phyloP scores from a whole-genome alignment of 768 basidiomycete species.

The Mycena filopes region DNA sequence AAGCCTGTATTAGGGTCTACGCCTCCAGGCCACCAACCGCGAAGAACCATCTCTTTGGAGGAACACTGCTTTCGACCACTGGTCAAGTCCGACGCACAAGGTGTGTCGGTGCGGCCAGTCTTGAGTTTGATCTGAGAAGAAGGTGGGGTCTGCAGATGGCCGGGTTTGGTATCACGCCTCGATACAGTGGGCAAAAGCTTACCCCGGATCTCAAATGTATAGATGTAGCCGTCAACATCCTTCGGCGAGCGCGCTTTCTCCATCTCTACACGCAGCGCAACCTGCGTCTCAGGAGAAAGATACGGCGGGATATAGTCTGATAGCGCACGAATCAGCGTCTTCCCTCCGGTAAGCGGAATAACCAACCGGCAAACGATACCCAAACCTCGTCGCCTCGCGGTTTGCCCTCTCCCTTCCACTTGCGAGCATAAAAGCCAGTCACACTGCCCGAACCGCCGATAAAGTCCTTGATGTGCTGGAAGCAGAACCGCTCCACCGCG shows the following conservation, averaged over 20 bases:
- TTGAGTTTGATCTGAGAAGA: constrained; percentile 69
- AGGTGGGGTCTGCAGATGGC: constrained; percentile 30
- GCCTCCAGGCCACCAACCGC: constrained; percentile 78
- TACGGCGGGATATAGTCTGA: constrained; percentile 33
- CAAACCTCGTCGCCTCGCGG: constrained; percentile 30
- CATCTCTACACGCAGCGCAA: constrained; percentile 34
- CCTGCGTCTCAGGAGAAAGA: constrained; percentile 34
- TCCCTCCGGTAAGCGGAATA: background rate
- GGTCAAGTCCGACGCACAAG: constrained; percentile 75
- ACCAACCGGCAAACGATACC: constrained; percentile 30
- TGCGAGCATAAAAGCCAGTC: constrained; percentile 33
- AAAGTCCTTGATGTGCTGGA: constrained; percentile 35
- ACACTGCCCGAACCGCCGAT: constrained; percentile 21
- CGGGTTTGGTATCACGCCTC: background rate
- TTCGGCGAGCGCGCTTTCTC: constrained; percentile 59
- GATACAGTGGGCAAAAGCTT: constrained; percentile 8
- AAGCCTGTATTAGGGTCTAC: constrained; percentile 52
- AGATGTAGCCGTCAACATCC: constrained; percentile 82
- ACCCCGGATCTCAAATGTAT: constrained; percentile 85
- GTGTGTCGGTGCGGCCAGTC: constrained; percentile 82
- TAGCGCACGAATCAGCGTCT: background rate
- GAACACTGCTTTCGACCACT: constrained; percentile 88
- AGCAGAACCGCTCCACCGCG: constrained; percentile 32
- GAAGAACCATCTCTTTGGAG: constrained; percentile 77
- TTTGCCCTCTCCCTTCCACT: constrained; percentile 32